phyloP scores from a whole-genome alignment of 805 yeast genomes.

The Wickerhamomyces rabaulensis region DNA sequence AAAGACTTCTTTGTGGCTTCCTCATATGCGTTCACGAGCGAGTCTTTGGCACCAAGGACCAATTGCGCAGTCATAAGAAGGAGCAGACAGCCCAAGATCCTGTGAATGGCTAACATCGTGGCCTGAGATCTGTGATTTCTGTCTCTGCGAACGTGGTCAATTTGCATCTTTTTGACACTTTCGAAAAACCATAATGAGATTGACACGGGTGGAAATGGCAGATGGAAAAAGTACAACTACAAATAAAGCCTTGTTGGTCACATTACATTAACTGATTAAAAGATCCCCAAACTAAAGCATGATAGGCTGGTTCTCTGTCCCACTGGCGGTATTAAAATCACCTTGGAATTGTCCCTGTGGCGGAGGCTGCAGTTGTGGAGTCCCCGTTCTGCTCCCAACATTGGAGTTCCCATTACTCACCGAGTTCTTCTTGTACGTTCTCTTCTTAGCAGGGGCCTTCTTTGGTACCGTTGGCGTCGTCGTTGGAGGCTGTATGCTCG shows the following conservation, averaged over 20 bases:
- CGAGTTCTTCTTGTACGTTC: conserved; percentile 18
- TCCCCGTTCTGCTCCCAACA: neutral
- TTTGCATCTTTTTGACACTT: neutral
- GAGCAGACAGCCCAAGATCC: neutral
- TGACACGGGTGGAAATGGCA: neutral
- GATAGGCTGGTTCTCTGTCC: conserved; percentile 20
- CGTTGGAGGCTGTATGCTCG: conserved; percentile 48
- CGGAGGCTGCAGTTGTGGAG: neutral
- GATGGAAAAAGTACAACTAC: neutral
- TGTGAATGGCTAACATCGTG: neutral
- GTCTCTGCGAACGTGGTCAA: neutral
- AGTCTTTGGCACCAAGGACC: neutral
- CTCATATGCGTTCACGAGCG: conserved; percentile 20
- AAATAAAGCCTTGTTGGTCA: neutral
- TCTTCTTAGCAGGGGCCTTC: conserved; percentile 15
- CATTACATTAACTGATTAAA: neutral
- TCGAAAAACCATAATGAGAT: neutral
- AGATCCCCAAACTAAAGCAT: conserved; percentile 10
- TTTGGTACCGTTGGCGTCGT: conserved; percentile 5
- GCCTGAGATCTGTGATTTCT: neutral
- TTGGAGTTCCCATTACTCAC: neutral
- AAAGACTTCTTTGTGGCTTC: conserved; percentile 44
- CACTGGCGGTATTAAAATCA: conserved; percentile 11
- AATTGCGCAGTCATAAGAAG: neutral
- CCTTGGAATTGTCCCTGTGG: conserved; percentile 2